Evolutionary conservation across 23 red algal species (phyloP), one percentile per base, ranked within the genome.

Genomic region (Gracilaria domingensis): DNA sequence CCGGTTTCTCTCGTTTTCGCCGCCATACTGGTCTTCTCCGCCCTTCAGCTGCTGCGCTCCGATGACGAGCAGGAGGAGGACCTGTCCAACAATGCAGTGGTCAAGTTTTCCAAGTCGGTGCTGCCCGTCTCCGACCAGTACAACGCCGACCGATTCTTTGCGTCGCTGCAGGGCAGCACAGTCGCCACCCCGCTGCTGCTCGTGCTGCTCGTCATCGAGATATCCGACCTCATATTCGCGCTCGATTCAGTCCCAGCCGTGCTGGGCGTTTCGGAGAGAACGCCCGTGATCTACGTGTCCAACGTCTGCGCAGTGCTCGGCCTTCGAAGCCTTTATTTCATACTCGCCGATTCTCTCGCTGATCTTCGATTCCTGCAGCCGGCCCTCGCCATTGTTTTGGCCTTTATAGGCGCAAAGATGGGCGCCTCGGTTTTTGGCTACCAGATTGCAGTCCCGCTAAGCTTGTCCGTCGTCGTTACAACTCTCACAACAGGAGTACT

Each of bases 151-250:
- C 44, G 80, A 57, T 98, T 98, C 50, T 98, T 93, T 25, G 59
- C 87, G 23, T 26, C 33, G 3, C 50, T 77, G 23, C 33, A 80
- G 12, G 86, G 83, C 13, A 67, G 12, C 14, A 57, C 64, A 18
- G 57, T 94, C 1, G 97, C 90, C 32, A 98, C 97, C 29, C 93
- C 97, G n/a, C 50, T 98, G 37, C 74, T 98, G 33, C 71, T 98
- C 49, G 91, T 95, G 26, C 80, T 98, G 34, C 28, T 98, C 9
- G 82, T 80, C 11, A 87, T 98, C n/a, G 97, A 98, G 65, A 69
- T 98, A n/a, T 87, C 66, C 21, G 97, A 98, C 40, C 83, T 98
- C 42, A 88, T 98, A 6, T 98, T 98, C 61, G 97, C 97, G 36
- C 79, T 98, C 25, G 97, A 98, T 62, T 94, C 89, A 4, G 94